Conservation (phyloP, 192 early-diverging fungal genomes). For the Jimgerdemannia flammicorona region DNA sequence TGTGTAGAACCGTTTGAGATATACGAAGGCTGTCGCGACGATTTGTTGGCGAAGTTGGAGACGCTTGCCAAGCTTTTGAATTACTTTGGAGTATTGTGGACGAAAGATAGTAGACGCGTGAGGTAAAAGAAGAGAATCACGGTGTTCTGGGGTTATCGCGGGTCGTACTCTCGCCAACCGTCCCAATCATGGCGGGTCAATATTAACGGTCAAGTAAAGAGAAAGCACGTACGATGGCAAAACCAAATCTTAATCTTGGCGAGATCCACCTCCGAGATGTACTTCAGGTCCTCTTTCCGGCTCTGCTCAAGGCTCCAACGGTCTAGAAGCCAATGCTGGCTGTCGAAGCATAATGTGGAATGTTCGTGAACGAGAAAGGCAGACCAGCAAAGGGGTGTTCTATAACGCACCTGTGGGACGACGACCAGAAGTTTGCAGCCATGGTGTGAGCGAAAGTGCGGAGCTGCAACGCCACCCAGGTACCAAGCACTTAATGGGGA, state of each 20-base stretch:
- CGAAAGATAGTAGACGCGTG: slow-evolving; percentile 2
- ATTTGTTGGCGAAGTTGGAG: slow-evolving; percentile 77
- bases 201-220: too few species aligned
- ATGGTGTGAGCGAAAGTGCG: slow-evolving; percentile 22
- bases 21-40: slow-evolving; percentile 78
- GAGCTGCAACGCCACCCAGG: not conserved
- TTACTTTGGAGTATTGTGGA: slow-evolving; percentile 49
- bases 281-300: slow-evolving; percentile 51
- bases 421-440: slow-evolving; percentile 75
- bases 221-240: slow-evolving; percentile 44
- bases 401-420: slow-evolving; percentile 55
- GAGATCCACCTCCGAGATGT: slow-evolving; percentile 46
- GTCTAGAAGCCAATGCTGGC: slow-evolving; percentile 60
- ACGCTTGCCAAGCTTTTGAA: slow-evolving; percentile 67
- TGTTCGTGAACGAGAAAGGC: not conserved
- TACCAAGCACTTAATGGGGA: not conserved
- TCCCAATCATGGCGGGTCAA: too few species aligned
- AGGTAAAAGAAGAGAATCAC: slow-evolving; percentile 8
- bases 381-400: not conserved
- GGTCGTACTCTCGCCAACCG: too few species aligned
- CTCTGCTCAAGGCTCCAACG: slow-evolving; percentile 43
- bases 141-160: not conserved
- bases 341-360: slow-evolving; percentile 10
- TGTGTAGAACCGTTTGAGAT: slow-evolving; percentile 88
- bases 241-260: slow-evolving; percentile 62